phyloP scores from a whole-genome alignment of 768 basidiomycete species.

The Macrocybe gigantea region DNA sequence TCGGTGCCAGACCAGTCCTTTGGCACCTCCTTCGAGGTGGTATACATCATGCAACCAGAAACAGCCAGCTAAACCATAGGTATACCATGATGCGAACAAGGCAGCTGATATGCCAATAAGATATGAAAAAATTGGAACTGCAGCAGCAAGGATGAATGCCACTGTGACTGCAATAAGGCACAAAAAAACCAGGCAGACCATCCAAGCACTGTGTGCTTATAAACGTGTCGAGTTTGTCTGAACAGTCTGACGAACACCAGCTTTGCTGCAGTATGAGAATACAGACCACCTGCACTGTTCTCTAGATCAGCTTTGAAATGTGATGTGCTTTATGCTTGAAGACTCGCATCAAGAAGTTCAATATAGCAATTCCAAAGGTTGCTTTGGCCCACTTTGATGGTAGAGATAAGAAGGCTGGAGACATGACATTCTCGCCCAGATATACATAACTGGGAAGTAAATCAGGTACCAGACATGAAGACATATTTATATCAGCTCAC shows the following conservation, averaged over 20 bases:
- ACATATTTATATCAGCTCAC: slow-evolving; percentile 10
- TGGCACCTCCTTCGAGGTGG: slow-evolving; percentile 30
- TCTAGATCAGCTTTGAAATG: not conserved
- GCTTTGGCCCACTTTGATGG: slow-evolving; percentile 45
- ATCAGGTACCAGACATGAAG: not conserved
- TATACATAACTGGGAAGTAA: slow-evolving; percentile 31
- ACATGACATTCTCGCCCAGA: slow-evolving; percentile 39
- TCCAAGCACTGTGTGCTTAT: slow-evolving; percentile 43
- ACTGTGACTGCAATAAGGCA: slow-evolving; percentile 33
- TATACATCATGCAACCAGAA: slow-evolving; percentile 50
- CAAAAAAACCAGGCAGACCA: slow-evolving; percentile 39
- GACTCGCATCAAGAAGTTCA: slow-evolving; percentile 45
- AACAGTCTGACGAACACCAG: slow-evolving; percentile 48
- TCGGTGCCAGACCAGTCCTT: slow-evolving; percentile 23
- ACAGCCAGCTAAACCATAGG: slow-evolving; percentile 47
- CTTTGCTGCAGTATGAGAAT: slow-evolving; percentile 48
- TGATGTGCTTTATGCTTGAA: not conserved
- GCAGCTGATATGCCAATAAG: slow-evolving; percentile 47
- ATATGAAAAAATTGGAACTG: slow-evolving; percentile 51
- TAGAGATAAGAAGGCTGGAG: slow-evolving; percentile 41
- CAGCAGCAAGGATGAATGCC: slow-evolving; percentile 41
- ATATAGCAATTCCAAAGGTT: slow-evolving; percentile 40
- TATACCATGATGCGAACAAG: slow-evolving; percentile 56
- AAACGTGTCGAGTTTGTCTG: slow-evolving; percentile 40
- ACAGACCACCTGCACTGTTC: slow-evolving; percentile 36